Evolutionary conservation across 192 early-diverging fungal genomes (phyloP).

Genomic region (Linnemannia elongata): DNA sequence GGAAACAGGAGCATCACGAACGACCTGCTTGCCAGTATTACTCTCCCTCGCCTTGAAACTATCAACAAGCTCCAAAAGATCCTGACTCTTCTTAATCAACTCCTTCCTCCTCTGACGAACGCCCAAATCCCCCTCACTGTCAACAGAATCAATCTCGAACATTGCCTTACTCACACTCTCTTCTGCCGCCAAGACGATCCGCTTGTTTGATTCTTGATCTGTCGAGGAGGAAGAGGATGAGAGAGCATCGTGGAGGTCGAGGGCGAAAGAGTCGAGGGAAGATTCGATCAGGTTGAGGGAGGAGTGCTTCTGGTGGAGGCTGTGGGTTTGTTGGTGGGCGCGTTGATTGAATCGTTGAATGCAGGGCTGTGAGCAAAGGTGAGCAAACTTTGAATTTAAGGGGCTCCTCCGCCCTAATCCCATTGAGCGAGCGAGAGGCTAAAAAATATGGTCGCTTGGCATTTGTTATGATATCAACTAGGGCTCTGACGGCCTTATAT

Average conservation of each 20-base stretch:
- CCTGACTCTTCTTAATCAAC: slow-evolving; percentile 31
- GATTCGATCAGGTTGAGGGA: slow-evolving; percentile 50
- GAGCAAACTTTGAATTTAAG: too few relatives aligned
- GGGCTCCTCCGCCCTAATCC: too few relatives aligned
- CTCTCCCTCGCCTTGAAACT: slow-evolving; percentile 14
- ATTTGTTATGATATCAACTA: too few relatives aligned
- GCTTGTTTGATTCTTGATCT: neutral
- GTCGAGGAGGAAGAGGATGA: neutral
- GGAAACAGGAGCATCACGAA: neutral
- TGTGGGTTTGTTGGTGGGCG: neutral
- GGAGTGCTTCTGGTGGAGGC: slow-evolving; percentile 40
- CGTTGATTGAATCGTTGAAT: too few relatives aligned
- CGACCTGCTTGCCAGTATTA: slow-evolving; percentile 39
- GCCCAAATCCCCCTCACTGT: slow-evolving; percentile 12
- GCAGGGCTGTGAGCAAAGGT: too few relatives aligned
- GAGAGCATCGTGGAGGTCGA: slow-evolving; percentile 14
- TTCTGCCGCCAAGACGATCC: slow-evolving; percentile 14
- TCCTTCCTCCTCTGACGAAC: slow-evolving; percentile 33
- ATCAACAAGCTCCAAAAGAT: slow-evolving; percentile 26
- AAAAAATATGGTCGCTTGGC: too few relatives aligned
- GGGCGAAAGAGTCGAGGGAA: slow-evolving; percentile 21
- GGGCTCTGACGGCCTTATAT: too few relatives aligned
- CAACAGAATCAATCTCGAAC: slow-evolving; percentile 25
- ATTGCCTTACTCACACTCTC: slow-evolving; percentile 31
- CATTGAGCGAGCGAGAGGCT: too few relatives aligned